Percentiles rank a stretch among this genome's conserved stretches.
Evolutionary conservation across 768 basidiomycete species (phyloP).

Genomic region (Psilocybe sp.): DNA sequence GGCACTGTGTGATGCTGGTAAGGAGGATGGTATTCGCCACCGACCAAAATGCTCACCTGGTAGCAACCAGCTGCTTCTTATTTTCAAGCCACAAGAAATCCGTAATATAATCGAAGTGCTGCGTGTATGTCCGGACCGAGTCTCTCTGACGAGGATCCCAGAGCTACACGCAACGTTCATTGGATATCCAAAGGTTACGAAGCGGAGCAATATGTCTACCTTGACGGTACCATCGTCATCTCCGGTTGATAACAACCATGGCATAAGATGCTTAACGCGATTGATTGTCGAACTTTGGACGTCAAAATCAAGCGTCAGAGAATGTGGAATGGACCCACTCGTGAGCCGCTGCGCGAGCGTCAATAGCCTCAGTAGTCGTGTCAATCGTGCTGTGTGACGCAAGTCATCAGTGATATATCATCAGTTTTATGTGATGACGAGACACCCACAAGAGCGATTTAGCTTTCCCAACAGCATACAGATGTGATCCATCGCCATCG

Average conservation of each 20-base stretch:
- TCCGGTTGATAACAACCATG: constrained; percentile 77
- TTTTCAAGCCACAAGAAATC: constrained; percentile 86
- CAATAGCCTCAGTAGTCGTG: constrained; percentile 51
- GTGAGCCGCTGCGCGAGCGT: constrained; percentile 53
- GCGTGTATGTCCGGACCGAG: constrained; percentile 64
- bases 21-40: neutral
- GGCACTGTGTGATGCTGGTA: constrained; percentile 49
- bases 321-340: constrained; percentile 49
- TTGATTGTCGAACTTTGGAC: constrained; percentile 75
- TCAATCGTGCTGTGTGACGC: constrained; percentile 56
- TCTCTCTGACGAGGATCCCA: constrained; percentile 84
- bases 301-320: constrained; percentile 21
- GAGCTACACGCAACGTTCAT: constrained; percentile 48
- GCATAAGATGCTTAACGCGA: constrained; percentile 69
- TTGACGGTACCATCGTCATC: constrained; percentile 96
- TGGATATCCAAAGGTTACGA: neutral
- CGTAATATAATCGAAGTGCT: constrained; percentile 94
- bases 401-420: constrained; percentile 12
- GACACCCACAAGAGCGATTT: constrained; percentile 71
- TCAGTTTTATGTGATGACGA: neutral
- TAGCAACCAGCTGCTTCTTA: constrained; percentile 81
- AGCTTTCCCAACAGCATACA: constrained; percentile 82
- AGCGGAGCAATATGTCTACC: constrained; percentile 37
- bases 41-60: constrained; percentile 56
- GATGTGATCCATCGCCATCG: constrained; percentile 60